Percentiles rank a stretch among this genome's conserved stretches.
Evolutionary conservation across 352 stramenopile genomes (phyloP).

Genomic region (Elongisporangium senticosum): DNA sequence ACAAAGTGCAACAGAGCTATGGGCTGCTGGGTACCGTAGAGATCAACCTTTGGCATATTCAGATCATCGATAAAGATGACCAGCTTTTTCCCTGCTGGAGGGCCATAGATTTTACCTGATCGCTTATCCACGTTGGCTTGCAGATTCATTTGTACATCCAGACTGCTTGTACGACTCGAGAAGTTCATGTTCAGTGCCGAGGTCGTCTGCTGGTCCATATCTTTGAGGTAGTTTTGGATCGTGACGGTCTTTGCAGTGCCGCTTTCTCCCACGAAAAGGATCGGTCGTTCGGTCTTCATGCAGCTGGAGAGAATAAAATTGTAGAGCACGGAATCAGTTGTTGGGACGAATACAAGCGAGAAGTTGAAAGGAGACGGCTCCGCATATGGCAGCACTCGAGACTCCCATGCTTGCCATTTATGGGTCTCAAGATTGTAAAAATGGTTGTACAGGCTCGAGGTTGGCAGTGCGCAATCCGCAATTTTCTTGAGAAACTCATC

Average conservation of each 20-base stretch:
- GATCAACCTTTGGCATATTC: slow-evolving; percentile 96
- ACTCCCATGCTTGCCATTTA: slow-evolving; percentile 90
- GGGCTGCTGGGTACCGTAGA: slow-evolving; percentile 94
- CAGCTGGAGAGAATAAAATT: slow-evolving; percentile 88
- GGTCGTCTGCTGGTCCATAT: slow-evolving; percentile 62
- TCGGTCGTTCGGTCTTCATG: slow-evolving; percentile 82
- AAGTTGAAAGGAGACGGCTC: slow-evolving; percentile 93
- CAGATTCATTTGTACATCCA: slow-evolving; percentile 93
- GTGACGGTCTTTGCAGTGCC: slow-evolving; percentile 95
- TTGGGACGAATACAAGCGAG: slow-evolving; percentile 94
- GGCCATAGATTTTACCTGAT: slow-evolving; percentile 93
- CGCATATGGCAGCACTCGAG: slow-evolving; percentile 80
- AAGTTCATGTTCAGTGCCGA: slow-evolving; percentile 90
- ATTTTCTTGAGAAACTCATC: slow-evolving; percentile 90
- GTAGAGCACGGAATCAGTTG: slow-evolving; percentile 93
- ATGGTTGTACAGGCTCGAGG: slow-evolving; percentile 80
- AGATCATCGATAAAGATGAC: slow-evolving; percentile 95
- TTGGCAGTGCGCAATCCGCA: slow-evolving; percentile 65
- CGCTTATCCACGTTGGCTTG: slow-evolving; percentile 95
- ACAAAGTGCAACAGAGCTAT: slow-evolving; percentile 94
- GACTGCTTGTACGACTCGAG: slow-evolving; percentile 89
- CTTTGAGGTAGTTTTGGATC: slow-evolving; percentile 91
- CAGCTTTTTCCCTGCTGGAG: slow-evolving; percentile 91
- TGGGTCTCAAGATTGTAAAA: slow-evolving; percentile 88
- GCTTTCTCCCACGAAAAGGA: slow-evolving; percentile 92